A percentile compares a stretch with the other conserved stretches of the same genome.
phyloP scores from a whole-genome alignment of 495 filamentous ascomycete species.

The Talaromyces nanjingensis region DNA sequence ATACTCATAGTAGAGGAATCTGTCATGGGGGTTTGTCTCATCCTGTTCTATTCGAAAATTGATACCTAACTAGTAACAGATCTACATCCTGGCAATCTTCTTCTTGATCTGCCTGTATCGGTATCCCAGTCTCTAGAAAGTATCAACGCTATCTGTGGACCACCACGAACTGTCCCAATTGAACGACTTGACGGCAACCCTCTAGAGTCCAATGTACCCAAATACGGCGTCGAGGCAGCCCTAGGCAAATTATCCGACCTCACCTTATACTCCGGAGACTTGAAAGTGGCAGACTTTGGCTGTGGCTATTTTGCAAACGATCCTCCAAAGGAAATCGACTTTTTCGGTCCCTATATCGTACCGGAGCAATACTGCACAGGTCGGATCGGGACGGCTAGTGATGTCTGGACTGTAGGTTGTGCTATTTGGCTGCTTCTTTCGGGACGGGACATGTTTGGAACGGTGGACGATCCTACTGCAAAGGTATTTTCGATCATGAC shows the following conservation, averaged over 20 bases:
- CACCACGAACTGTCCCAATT: not conserved
- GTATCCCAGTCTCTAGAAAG: not conserved
- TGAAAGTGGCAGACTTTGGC: not conserved
- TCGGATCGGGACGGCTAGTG: not conserved
- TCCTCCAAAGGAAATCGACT: not conserved
- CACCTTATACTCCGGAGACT: not conserved
- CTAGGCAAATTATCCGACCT: not conserved
- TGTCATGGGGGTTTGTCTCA: not conserved
- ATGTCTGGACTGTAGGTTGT: not conserved
- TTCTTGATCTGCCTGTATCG: slow-evolving; percentile 14
- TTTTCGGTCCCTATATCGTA: not conserved
- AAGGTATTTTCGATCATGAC: not conserved
- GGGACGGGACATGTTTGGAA: not conserved
- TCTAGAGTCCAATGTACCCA: not conserved
- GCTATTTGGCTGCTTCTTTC: not conserved
- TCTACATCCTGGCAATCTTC: slow-evolving; percentile 25
- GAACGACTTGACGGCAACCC: not conserved
- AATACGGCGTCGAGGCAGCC: not conserved
- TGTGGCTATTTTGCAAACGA: not conserved
- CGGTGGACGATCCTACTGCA: not conserved
- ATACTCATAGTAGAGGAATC: not conserved
- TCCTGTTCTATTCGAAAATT: not conserved
- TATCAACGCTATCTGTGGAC: not conserved
- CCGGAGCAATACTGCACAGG: not conserved
- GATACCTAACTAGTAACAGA: slow-evolving; percentile 7